Conservation (phyloP, 352 stramenopile genomes). For the Globisporangium cylindrosporum region DNA sequence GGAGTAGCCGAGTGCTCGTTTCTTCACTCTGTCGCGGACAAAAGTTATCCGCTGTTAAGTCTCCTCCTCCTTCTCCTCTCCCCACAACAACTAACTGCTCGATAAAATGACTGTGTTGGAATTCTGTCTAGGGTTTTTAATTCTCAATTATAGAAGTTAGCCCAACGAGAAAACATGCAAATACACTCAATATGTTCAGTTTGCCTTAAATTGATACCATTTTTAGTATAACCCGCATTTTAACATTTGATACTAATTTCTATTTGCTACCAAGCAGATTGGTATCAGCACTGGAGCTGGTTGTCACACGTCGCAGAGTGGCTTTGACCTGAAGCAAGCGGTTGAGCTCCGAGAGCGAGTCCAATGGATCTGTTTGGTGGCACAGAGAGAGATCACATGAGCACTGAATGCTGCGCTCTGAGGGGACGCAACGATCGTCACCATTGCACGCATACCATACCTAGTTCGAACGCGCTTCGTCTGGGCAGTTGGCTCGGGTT, state of each 20-base stretch:
- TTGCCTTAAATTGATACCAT: too few species aligned
- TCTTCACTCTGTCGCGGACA: too few species aligned
- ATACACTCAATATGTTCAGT: too few species aligned
- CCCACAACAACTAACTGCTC: too few species aligned
- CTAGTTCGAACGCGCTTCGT: constrained; percentile 23
- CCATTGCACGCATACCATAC: constrained; percentile 6
- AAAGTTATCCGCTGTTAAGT: too few species aligned
- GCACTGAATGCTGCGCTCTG: background rate
- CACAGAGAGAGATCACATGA: background rate
- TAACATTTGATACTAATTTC: background rate
- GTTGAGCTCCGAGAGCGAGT: constrained; percentile 57
- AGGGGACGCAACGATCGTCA: background rate
- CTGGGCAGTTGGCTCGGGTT: background rate
- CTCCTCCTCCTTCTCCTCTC: too few species aligned
- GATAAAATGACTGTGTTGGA: too few species aligned
- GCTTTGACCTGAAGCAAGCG: constrained; percentile 55
- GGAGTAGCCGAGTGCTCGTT: too few species aligned
- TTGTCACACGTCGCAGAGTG: constrained; percentile 28
- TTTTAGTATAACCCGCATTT: too few species aligned
- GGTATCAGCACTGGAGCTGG: constrained; percentile 5
- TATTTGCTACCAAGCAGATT: background rate
- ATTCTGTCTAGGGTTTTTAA: too few species aligned
- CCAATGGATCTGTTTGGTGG: constrained; percentile 32
- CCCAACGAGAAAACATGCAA: too few species aligned
- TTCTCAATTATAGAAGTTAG: too few species aligned